These are phyloP conservation scores for Parsonsia alboflavescens DNA, from an alignment of 257 asterid species.

Conservation along the genomic window DNA sequence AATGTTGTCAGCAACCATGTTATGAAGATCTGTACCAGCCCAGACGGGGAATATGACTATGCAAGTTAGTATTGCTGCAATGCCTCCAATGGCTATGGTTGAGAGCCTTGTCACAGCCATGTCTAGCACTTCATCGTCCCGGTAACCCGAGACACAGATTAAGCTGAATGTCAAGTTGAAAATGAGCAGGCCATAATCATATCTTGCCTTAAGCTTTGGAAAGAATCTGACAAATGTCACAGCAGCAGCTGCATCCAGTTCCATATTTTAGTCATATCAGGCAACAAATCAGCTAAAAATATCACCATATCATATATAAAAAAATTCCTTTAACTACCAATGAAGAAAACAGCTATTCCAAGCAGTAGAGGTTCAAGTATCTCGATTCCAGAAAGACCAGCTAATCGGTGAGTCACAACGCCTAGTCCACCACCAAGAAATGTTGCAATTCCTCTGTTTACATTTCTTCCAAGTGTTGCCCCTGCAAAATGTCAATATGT, in stretches of 20 bases:
- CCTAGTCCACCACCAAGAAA: constrained; percentile 42
- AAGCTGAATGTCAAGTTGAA: constrained; percentile 57
- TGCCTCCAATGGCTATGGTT: constrained; percentile 57
- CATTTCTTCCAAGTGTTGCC: constrained; percentile 57
- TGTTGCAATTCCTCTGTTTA: constrained; percentile 53
- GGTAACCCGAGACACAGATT: constrained; percentile 58
- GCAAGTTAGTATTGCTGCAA: constrained; percentile 33
- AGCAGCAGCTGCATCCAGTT: constrained; percentile 36
- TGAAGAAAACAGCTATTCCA: constrained; percentile 35
- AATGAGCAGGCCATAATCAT: constrained; percentile 61
- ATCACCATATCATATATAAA: too few relatives aligned
- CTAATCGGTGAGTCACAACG: constrained; percentile 41
- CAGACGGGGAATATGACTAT: constrained; percentile 54
- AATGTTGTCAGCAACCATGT: constrained; percentile 43
- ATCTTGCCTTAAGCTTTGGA: constrained; percentile 61
- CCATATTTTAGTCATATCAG: neutral
- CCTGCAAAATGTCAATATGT: constrained; percentile 29
- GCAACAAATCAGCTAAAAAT: neutral
- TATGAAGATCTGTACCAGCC: constrained; percentile 77
- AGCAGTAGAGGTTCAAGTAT: constrained; percentile 32
- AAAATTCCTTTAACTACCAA: constrained; percentile 23
- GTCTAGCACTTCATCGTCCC: constrained; percentile 46
- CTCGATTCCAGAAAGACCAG: constrained; percentile 32
- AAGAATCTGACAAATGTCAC: constrained; percentile 51
- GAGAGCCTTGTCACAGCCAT: constrained; percentile 51